phyloP scores from a whole-genome alignment of 1,284 basidiomycete species.

The Rhodotorula sp. region DNA sequence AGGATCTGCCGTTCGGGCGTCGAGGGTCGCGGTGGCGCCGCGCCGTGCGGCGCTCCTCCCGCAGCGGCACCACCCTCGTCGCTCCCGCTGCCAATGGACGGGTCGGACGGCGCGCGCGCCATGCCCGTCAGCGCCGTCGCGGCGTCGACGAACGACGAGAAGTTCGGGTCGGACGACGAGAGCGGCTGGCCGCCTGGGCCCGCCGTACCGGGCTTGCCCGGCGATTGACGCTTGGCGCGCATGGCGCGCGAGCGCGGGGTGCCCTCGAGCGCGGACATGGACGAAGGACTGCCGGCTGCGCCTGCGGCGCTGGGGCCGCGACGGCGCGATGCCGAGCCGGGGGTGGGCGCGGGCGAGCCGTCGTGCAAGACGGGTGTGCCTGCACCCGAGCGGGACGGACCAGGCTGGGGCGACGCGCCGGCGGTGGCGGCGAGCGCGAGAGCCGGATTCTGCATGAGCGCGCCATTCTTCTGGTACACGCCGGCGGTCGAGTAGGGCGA shows the following conservation, averaged over 20 bases:
- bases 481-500: slow-evolving; percentile 30
- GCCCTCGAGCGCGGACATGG: not conserved
- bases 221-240: not conserved
- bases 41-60: slow-evolving; percentile 25
- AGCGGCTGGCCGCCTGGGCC: slow-evolving; percentile 9
- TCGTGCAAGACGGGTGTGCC: not conserved
- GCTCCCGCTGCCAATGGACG: slow-evolving; percentile 12
- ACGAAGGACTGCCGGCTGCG: no score
- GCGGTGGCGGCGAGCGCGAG: not conserved
- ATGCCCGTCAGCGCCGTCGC: slow-evolving; percentile 38
- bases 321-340: not conserved
- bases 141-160: slow-evolving; percentile 42
- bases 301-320: no score
- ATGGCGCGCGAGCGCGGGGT: not conserved
- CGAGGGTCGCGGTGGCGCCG: slow-evolving; percentile 18
- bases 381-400: not conserved
- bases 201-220: not conserved
- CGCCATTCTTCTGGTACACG: slow-evolving; percentile 13
- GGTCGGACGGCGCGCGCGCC: slow-evolving; percentile 32
- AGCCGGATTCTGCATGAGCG: not conserved
- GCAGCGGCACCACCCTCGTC: slow-evolving; percentile 10
- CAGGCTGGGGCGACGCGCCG: not conserved
- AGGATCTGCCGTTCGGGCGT: slow-evolving; percentile 24
- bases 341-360: not conserved
- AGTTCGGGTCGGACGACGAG: slow-evolving; percentile 34